phyloP scores from a whole-genome alignment of 2,329 filamentous ascomycete species.

The Penicillium sclerotiorum region DNA sequence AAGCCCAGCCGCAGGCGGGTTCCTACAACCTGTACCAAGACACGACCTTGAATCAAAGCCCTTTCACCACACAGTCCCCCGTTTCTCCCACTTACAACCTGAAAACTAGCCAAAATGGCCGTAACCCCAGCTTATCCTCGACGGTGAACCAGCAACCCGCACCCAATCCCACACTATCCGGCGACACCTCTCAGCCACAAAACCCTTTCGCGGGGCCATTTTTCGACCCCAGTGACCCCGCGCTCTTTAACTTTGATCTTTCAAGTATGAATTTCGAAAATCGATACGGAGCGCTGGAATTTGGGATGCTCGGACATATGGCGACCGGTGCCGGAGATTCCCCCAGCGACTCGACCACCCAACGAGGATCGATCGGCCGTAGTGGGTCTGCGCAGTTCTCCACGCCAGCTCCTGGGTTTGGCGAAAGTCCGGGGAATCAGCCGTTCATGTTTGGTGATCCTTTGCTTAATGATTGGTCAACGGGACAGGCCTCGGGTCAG shows the following conservation, averaged over 20 bases:
- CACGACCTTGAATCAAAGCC: constrained; percentile 50
- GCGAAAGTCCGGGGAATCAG: constrained; percentile 48
- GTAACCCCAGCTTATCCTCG: constrained; percentile 37
- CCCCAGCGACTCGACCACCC: constrained; percentile 62
- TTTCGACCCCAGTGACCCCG: constrained; percentile 90
- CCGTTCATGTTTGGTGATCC: constrained; percentile 51
- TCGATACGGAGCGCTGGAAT: constrained; percentile 92
- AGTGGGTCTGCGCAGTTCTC: constrained; percentile 46
- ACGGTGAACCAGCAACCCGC: constrained; percentile 48
- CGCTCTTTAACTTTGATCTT: constrained; percentile 93
- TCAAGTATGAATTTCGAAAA: constrained; percentile 94
- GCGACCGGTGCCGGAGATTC: constrained; percentile 85
- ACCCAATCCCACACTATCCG: constrained; percentile 51
- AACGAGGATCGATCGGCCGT: constrained; percentile 49
- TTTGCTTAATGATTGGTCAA: constrained; percentile 50
- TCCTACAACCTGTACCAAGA: constrained; percentile 54
- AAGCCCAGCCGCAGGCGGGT: constrained; percentile 22
- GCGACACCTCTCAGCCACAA: constrained; percentile 43
- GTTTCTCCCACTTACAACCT: constrained; percentile 72
- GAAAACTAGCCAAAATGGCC: constrained; percentile 43
- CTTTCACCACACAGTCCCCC: constrained; percentile 67
- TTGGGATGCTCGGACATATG: constrained; percentile 96
- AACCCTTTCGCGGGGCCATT: constrained; percentile 59
- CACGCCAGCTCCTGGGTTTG: constrained; percentile 44
- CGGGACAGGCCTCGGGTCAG: constrained; percentile 36